Evolutionary conservation across 2,329 filamentous ascomycete genomes (phyloP).

Genomic region (Penicillium sp.): DNA sequence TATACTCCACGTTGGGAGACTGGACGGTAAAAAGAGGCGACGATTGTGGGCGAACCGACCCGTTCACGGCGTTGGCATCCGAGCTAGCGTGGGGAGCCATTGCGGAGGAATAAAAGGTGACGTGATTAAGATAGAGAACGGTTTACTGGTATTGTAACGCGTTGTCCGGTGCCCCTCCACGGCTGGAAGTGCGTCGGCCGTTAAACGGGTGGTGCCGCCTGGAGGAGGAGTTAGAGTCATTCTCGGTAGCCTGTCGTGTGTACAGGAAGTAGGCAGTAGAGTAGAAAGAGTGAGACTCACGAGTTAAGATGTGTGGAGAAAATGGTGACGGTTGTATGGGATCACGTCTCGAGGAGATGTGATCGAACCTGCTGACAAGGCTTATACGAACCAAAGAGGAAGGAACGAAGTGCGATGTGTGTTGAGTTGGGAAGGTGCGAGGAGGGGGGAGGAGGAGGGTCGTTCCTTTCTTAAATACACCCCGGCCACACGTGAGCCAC

Average conservation of each 20-base stretch:
- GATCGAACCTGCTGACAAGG: conserved; percentile 50
- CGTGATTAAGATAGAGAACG: conserved; percentile 48
- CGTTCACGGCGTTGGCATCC: conserved; percentile 61
- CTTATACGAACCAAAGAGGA: conserved; percentile 30
- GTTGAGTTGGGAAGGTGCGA: conserved; percentile 8
- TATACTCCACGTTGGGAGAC: conserved; percentile 92
- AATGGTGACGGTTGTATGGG: conserved; percentile 78
- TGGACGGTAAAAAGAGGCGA: conserved; percentile 77
- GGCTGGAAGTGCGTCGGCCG: conserved; percentile 89
- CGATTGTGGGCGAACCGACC: conserved; percentile 49
- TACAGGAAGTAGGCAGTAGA: no score
- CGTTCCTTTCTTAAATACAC: background rate
- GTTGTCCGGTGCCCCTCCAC: conserved; percentile 75
- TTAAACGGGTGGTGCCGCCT: conserved; percentile 96
- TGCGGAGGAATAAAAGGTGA: conserved; percentile 38
- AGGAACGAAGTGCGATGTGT: conserved; percentile 21
- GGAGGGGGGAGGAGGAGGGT: background rate
- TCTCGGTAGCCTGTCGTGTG: no score
- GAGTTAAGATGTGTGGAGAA: conserved; percentile 98
- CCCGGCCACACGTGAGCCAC: background rate
- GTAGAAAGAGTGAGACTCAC: conserved; percentile 61
- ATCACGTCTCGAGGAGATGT: conserved; percentile 63
- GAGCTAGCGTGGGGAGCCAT: conserved; percentile 93
- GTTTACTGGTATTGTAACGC: conserved; percentile 53
- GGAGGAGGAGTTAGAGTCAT: conserved; percentile 23